A percentile compares a stretch with the other conserved stretches of the same genome.
Conservation (phyloP, 495 filamentous ascomycete species). For the Umbilicaria muhlenbergii region DNA sequence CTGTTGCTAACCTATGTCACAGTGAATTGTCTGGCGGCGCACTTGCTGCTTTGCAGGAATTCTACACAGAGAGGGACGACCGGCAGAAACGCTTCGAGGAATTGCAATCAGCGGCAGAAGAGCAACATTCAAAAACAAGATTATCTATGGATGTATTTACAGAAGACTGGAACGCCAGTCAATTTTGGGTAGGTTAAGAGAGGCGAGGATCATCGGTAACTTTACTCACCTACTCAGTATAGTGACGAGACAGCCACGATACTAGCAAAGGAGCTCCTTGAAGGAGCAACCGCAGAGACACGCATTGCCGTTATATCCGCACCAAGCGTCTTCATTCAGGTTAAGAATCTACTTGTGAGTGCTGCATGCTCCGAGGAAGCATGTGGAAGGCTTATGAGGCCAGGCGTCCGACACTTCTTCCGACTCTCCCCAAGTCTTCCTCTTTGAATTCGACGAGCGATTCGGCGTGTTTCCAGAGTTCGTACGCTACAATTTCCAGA, state of each 20-base stretch:
- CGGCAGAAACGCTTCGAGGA: constrained; percentile 46
- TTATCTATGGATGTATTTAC: constrained; percentile 56
- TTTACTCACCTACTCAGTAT: constrained; percentile 33
- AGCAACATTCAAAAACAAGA: constrained; percentile 15
- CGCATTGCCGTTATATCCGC: constrained; percentile 55
- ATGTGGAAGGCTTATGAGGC: not conserved
- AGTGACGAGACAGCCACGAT: constrained; percentile 47
- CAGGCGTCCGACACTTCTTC: constrained; percentile 4
- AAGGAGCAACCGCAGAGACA: constrained; percentile 32
- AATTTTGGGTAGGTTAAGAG: constrained; percentile 49
- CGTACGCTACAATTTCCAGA: constrained; percentile 52
- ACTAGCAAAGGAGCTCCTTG: constrained; percentile 45
- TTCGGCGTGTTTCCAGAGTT: constrained; percentile 60
- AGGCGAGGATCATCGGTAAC: not conserved
- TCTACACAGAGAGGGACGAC: constrained; percentile 51
- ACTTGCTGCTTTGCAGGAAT: constrained; percentile 47
- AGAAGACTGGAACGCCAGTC: constrained; percentile 70
- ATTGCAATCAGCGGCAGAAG: constrained; percentile 37
- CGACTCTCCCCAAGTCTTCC: constrained; percentile 34
- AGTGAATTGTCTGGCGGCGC: constrained; percentile 43
- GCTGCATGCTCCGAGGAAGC: constrained; percentile 3
- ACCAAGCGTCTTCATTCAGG: constrained; percentile 58
- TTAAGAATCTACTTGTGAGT: constrained; percentile 51
- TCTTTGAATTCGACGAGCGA: constrained; percentile 57
- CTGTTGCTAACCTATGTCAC: not conserved